Conservation (phyloP, 768 basidiomycete species). For the Rhodosporidiobolus sp. region DNA sequence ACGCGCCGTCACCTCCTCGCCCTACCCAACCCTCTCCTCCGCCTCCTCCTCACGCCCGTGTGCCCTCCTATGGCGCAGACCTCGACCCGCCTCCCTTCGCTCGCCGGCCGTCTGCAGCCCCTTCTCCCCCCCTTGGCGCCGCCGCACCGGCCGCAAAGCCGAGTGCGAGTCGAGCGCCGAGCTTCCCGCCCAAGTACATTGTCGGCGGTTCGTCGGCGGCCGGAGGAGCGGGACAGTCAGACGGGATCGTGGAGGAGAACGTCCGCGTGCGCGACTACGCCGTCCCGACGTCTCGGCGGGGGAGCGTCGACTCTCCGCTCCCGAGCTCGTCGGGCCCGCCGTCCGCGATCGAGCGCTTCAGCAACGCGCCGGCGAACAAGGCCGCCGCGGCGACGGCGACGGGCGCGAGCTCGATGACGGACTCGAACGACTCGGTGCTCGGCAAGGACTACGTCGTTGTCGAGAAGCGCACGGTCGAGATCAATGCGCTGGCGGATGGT, state of each 20-base stretch:
- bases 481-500: conserved; percentile 90
- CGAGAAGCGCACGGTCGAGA: conserved; percentile 85
- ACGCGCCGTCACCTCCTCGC: not conserved
- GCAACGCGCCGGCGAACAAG: conserved; percentile 7
- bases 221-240: not conserved
- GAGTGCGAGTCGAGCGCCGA: too few relatives aligned
- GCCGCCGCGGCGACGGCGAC: too few relatives aligned
- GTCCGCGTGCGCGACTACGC: conserved; percentile 1
- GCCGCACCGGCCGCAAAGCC: not conserved
- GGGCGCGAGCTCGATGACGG: conserved; percentile 48
- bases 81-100: conserved; percentile 23
- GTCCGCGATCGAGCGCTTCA: conserved; percentile 28
- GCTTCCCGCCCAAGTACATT: conserved; percentile 3
- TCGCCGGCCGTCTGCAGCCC: conserved; percentile 5
- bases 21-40: not conserved
- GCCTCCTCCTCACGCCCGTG: conserved; percentile 8
- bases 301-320: conserved; percentile 22
- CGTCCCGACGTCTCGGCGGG: not conserved
- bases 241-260: not conserved
- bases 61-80: conserved; percentile 9
- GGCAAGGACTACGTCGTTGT: conserved; percentile 83
- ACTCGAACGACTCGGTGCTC: conserved; percentile 53
- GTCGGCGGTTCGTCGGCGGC: not conserved
- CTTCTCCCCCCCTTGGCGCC: conserved; percentile 13
- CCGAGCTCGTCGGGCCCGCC: conserved; percentile 36